Conservation (phyloP, 306 rosid genomes). For the Malus orientalis region DNA sequence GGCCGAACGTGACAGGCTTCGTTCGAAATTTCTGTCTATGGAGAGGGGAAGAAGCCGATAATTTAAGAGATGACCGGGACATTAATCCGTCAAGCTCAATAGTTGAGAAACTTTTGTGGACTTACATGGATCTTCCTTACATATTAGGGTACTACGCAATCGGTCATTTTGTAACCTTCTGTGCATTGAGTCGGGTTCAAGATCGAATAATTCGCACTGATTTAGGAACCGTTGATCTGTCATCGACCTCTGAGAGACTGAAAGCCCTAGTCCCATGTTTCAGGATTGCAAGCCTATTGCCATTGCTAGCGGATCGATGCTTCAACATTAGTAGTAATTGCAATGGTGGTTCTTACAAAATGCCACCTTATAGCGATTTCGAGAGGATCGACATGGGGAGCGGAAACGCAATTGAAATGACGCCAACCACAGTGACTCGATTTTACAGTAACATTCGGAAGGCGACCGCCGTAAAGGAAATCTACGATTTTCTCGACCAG, state of each 20-base stretch:
- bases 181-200: constrained; percentile 57
- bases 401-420: constrained; percentile 51
- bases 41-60: constrained; percentile 86
- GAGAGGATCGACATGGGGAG: constrained; percentile 47
- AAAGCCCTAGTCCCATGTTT: constrained; percentile 66
- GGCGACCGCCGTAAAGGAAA: constrained; percentile 62
- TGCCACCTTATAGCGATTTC: constrained; percentile 54
- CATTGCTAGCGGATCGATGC: constrained; percentile 53
- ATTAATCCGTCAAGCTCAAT: constrained; percentile 47
- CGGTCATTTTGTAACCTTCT: constrained; percentile 55
- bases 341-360: background rate
- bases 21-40: constrained; percentile 59
- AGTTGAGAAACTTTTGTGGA: constrained; percentile 58
- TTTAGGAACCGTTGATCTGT: constrained; percentile 47
- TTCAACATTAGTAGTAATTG: background rate
- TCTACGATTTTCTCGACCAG: constrained; percentile 70
- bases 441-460: constrained; percentile 40
- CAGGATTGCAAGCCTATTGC: constrained; percentile 44
- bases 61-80: constrained; percentile 29
- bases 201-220: constrained; percentile 49
- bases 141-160: constrained; percentile 68
- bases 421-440: constrained; percentile 62
- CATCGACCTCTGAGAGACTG: constrained; percentile 46
- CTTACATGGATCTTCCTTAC: constrained; percentile 64
- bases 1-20: constrained; percentile 82